Conservation (phyloP, 805 yeast genomes). For the Candida vaughaniae region DNA sequence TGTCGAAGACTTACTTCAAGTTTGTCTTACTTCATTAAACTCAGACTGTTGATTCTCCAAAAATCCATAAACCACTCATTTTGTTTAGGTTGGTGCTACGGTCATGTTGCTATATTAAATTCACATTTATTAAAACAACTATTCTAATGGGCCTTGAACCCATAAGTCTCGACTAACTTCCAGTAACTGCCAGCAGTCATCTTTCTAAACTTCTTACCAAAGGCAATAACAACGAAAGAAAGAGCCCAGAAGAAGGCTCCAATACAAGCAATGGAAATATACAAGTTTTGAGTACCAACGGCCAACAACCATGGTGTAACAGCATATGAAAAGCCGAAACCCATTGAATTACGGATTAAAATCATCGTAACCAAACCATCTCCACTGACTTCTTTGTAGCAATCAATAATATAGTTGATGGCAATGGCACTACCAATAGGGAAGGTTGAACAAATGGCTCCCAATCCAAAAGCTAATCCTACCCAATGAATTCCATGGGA, state of each 20-base stretch:
- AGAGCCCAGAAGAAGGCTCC: constrained; percentile 19
- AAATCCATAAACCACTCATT: too few species aligned
- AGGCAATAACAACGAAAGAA: constrained; percentile 17
- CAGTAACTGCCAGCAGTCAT: constrained; percentile 16
- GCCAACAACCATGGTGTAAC: constrained; percentile 16
- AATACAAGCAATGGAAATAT: constrained; percentile 16
- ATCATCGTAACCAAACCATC: constrained; percentile 23
- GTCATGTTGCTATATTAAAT: too few species aligned
- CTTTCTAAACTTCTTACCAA: constrained; percentile 18
- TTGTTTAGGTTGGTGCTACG: too few species aligned
- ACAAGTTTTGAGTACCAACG: constrained; percentile 16
- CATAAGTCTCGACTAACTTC: constrained; percentile 17
- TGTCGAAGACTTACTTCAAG: too few species aligned
- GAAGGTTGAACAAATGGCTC: constrained; percentile 20
- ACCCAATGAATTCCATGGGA: constrained; percentile 18
- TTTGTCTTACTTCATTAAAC: too few species aligned
- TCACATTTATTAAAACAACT: too few species aligned
- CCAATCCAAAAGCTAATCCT: constrained; percentile 25
- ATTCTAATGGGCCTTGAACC: constrained; percentile 15
- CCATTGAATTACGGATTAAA: constrained; percentile 15
- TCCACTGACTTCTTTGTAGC: constrained; percentile 27
- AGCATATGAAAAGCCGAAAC: constrained; percentile 17
- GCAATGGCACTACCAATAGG: constrained; percentile 27
- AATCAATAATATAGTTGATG: constrained; percentile 25
- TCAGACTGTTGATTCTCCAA: too few species aligned